Conservation (phyloP, 2,329 filamentous ascomycete genomes). For the Fusarium humuli region DNA sequence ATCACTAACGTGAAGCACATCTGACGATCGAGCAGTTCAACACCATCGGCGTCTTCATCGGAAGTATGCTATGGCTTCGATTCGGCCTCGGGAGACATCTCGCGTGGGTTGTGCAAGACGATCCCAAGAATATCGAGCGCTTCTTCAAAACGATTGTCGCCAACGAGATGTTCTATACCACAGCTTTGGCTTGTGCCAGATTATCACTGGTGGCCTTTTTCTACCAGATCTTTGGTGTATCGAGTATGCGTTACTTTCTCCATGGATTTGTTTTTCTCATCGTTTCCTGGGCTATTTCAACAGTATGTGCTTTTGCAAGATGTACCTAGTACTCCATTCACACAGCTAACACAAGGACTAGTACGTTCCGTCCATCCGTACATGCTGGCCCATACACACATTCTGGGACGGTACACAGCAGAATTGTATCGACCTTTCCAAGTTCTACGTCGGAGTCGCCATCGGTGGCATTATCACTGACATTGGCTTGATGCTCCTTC, state of each 20-base stretch:
- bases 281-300: conserved; percentile 8
- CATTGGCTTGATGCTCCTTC: conserved; percentile 1
- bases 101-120: not conserved
- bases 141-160: conserved; percentile 6
- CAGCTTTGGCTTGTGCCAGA: not conserved
- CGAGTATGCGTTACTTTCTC: conserved; percentile 7
- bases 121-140: not conserved
- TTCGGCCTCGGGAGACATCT: not conserved
- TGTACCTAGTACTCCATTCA: no score
- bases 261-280: conserved; percentile 1
- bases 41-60: not conserved
- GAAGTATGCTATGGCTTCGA: conserved; percentile 2
- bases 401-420: conserved; percentile 16
- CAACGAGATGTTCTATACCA: conserved; percentile 5
- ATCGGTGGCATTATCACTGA: conserved; percentile 16
- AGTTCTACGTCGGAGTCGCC: conserved; percentile 14
- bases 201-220: not conserved
- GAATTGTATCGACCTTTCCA: conserved; percentile 15
- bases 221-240: conserved; percentile 2
- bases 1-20: fast-evolving
- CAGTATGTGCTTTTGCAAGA: not conserved
- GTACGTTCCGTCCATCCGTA: conserved; percentile 17
- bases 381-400: conserved; percentile 6
- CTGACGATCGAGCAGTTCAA: not conserved
- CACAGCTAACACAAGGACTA: not conserved